These are phyloP conservation scores for Raffaelea arxii DNA, from an alignment of 2,329 filamentous ascomycete species.

Conservation along the genomic window DNA sequence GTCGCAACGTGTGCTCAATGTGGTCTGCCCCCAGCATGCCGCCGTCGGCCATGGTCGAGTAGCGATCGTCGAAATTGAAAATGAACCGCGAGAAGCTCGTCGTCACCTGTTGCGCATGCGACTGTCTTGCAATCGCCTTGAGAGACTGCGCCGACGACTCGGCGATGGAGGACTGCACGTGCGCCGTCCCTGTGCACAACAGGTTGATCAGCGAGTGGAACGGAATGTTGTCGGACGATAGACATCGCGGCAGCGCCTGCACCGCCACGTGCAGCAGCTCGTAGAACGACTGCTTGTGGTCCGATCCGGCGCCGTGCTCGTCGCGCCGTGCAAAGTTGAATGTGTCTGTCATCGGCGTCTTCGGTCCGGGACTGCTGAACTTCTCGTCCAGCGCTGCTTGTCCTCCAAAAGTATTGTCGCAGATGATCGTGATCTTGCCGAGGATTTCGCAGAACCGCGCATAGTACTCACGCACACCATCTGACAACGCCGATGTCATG, in stretches of 20 bases:
- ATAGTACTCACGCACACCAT: constrained; percentile 77
- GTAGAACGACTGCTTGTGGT: constrained; percentile 91
- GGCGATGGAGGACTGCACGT: constrained; percentile 87
- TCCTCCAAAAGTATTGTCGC: constrained; percentile 93
- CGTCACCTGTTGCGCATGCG: constrained; percentile 87
- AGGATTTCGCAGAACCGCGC: constrained; percentile 87
- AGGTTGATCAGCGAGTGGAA: constrained; percentile 92
- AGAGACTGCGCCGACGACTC: constrained; percentile 84
- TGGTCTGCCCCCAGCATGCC: constrained; percentile 91
- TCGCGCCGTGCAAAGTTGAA: constrained; percentile 86
- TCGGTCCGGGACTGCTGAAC: constrained; percentile 76
- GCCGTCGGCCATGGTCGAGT: constrained; percentile 95
- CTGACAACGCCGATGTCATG: constrained; percentile 53
- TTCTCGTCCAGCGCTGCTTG: constrained; percentile 95
- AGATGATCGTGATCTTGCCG: constrained; percentile 91
- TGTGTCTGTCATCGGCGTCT: constrained; percentile 88
- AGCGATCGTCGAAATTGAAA: constrained; percentile 95
- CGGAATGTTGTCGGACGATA: constrained; percentile 81
- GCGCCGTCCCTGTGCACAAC: constrained; percentile 90
- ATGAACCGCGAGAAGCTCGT: constrained; percentile 97
- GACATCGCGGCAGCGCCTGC: constrained; percentile 86
- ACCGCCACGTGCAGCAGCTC: constrained; percentile 92
- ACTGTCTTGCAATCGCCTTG: constrained; percentile 89
- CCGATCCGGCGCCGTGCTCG: constrained; percentile 59
- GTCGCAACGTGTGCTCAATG: constrained; percentile 83